Base-by-base conservation (phyloP, 2,329 filamentous ascomycete genomes). In the Botrytis porri region DNA sequence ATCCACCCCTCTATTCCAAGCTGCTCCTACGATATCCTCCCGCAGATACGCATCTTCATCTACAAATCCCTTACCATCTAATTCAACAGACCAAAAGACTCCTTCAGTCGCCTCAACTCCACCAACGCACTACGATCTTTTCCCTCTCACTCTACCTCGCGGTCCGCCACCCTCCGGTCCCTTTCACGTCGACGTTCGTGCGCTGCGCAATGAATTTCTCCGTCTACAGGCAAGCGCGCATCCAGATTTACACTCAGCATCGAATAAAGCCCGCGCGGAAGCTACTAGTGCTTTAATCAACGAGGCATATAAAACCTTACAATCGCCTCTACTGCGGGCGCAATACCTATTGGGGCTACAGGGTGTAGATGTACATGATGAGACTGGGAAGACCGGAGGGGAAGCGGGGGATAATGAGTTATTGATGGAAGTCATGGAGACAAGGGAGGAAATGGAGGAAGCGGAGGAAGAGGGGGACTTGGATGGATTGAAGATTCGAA, bases 291-390 rank as follows among this genome's bases (percentile, higher is more conserved):
- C 93, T 12, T 87, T 89, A 39, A 95, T 98, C 82, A 98, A 98
- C 85, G 91, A 94, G 77, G 96, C 96, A 0, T 98, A 97, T 86
- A 91, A 89, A 79, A 97, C 95, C 4, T 88, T 99, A 0, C 85
- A 88, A 67, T 89, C 91, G 77, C 95, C 96, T 25, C 85, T 99
- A 20, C 82, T 88, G 65, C 89, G 96, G 37, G 95, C 95, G n/a
- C 94, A 98, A 81, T 97, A 98, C 81, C 84, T 98, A 9, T 87
- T 98, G 0, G 82, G 84, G 6, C 84, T 91, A 70, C 87, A 90
- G 59, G 93, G 91, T 0, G 87, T 95, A 32, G 93, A 97, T 80
- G 89, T 96, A 1, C 29, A 61, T 20, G 71, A 73, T 39, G 71
- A 70, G 29, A 54, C 54, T 71, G 87, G 90, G 59, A 93, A 91